Conservation (phyloP, 192 early-diverging fungal species). For the Gamsiella multidivaricata region DNA sequence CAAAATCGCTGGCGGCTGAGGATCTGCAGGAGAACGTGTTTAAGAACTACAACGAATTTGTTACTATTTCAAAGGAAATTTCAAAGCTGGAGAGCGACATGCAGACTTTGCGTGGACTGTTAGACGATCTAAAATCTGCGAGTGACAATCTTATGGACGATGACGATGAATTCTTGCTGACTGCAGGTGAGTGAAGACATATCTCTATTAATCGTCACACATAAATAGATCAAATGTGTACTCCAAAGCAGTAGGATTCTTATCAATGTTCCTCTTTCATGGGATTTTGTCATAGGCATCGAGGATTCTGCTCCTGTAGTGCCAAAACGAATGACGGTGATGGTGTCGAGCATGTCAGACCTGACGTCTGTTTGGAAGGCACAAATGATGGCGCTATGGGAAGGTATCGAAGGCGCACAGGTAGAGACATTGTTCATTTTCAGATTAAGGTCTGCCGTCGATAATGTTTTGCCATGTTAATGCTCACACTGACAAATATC, state of each 20-base stretch:
- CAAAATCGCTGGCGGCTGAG: conserved; percentile 72
- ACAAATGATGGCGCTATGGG: conserved; percentile 68
- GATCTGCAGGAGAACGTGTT: conserved; percentile 87
- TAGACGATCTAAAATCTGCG: conserved; percentile 71
- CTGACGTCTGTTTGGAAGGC: conserved; percentile 65
- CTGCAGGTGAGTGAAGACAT: conserved; percentile 27
- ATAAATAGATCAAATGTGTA: neutral
- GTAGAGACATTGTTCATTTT: conserved; percentile 21
- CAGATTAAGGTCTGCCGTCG: neutral
- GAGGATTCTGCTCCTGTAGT: conserved; percentile 58
- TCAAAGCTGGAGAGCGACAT: conserved; percentile 82
- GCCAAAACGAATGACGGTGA: conserved; percentile 50
- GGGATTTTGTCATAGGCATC: conserved; percentile 30
- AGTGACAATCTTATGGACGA: conserved; percentile 63
- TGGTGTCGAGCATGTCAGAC: conserved; percentile 59
- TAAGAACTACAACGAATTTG: conserved; percentile 87
- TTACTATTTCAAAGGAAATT: conserved; percentile 88
- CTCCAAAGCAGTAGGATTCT: neutral
- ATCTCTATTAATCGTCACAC: neutral
- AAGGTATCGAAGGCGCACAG: conserved; percentile 70
- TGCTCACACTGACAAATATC: neutral
- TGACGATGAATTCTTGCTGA: conserved; percentile 49
- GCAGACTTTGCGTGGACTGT: conserved; percentile 70
- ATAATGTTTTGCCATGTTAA: no score
- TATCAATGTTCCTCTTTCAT: neutral